Evolutionary conservation across 345 rosid genomes (phyloP), one percentile per base, ranked within the genome.

Genomic region (Camelina laxa): DNA sequence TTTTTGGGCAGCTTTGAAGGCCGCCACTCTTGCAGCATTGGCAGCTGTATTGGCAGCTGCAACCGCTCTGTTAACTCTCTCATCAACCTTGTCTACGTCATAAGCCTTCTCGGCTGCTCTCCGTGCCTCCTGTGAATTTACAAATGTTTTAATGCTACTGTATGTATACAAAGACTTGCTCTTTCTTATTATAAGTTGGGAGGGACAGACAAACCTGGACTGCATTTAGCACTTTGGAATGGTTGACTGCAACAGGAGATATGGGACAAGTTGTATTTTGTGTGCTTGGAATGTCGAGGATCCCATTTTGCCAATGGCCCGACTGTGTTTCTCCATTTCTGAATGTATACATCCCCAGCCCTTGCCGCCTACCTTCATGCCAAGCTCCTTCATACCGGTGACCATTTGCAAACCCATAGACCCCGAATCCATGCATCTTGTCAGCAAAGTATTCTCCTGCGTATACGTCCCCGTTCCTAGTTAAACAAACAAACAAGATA

Each of bases 341-440:
- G 80, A 91, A 94, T 2, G 97, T 88, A 78, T 94, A 91, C 97
- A 88, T 91, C 53, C 98, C 97, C 60, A 94, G 97, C 55, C 97
- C 98, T 83, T 94, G 93, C 80, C 98, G 80, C 73, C 92, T 84
- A 67, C 98, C 95, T 82, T 94, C 98, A 77, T 94, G 97, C 97
- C 97, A 91, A 39, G 97, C 96, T 74, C 98, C 98, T 74, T 90
- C 98, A n/a, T 88, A 91, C 1, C 85, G 85, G 82, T 91, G 97
- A 57, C 96, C 97, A 74, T 91, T 91, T 22, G 91, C 98, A 79
- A 94, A 94, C 11, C 66, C 71, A 77, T 91, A 94, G 15, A 90
- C 89, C 49, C 98, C 98, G 57, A 90, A 94, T 16, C 98, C 98
- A 77, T 94, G 97, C 96, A 91, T 91, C 86, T 87, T 94, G 87